Evolutionary conservation across 495 filamentous ascomycete genomes (phyloP).

Genomic region (Podospora didyma): DNA sequence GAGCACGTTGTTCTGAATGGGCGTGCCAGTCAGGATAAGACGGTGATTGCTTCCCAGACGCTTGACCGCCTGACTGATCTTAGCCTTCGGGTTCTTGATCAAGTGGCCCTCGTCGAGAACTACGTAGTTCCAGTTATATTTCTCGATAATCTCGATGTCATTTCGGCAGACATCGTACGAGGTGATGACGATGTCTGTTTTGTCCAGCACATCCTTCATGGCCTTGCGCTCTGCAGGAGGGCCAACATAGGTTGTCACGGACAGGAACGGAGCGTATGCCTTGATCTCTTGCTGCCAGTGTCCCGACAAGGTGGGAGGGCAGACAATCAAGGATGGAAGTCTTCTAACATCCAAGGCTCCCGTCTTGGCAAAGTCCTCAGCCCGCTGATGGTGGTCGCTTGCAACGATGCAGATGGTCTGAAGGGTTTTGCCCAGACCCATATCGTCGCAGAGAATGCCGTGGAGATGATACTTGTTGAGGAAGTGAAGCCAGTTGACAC

Average conservation of each 20-base stretch:
- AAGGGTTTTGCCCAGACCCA: conserved; percentile 96
- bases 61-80: conserved; percentile 89
- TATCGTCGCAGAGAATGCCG: conserved; percentile 97
- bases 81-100: conserved; percentile 96
- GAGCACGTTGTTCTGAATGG: conserved; percentile 96
- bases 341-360: conserved; percentile 68
- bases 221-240: conserved; percentile 72
- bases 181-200: conserved; percentile 89
- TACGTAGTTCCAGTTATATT: conserved; percentile 92
- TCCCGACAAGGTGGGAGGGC: conserved; percentile 93
- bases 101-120: conserved; percentile 96
- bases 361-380: conserved; percentile 81
- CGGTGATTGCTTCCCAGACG: conserved; percentile 84
- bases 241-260: conserved; percentile 83
- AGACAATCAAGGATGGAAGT: conserved; percentile 89
- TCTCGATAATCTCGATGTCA: conserved; percentile 77
- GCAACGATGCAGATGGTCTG: conserved; percentile 98
- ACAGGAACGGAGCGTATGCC: conserved; percentile 90
- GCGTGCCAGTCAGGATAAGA: conserved; percentile 91
- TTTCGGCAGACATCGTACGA: conserved; percentile 97
- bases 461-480: conserved; percentile 97
- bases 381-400: conserved; percentile 90
- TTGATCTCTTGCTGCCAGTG: conserved; percentile 98
- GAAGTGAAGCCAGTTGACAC: conserved; percentile 98
- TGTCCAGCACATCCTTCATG: conserved; percentile 60